phyloP scores from a whole-genome alignment of 768 basidiomycete genomes.

The Boletus patriciae region DNA sequence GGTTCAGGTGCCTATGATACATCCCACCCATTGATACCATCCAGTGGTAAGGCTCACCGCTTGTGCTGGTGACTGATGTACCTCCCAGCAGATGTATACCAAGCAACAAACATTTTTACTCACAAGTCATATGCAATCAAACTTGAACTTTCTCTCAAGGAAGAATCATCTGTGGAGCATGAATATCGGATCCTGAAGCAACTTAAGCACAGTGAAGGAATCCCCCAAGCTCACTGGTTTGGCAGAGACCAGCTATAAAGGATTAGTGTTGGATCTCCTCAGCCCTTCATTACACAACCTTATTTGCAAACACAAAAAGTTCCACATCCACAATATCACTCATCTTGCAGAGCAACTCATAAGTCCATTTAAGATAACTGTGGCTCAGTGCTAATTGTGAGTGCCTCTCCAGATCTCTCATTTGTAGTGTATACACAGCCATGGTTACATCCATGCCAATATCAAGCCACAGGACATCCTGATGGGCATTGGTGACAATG shows the following conservation, averaged over 20 bases:
- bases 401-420: neutral
- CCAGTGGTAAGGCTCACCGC: too few relatives aligned
- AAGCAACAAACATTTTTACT: too few relatives aligned
- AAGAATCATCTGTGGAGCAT: too few relatives aligned
- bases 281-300: neutral
- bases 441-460: neutral
- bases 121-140: too few relatives aligned
- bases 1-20: too few relatives aligned
- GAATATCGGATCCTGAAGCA: too few relatives aligned
- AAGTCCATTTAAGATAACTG: too few relatives aligned
- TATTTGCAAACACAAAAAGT: neutral
- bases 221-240: neutral
- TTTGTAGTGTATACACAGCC: neutral
- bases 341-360: neutral
- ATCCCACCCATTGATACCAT: too few relatives aligned
- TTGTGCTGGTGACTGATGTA: too few relatives aligned
- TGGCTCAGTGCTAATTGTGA: too few relatives aligned
- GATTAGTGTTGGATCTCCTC: neutral
- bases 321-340: neutral
- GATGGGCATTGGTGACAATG: neutral
- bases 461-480: neutral
- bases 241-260: neutral
- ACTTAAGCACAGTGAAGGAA: neutral
- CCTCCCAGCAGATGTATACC: too few relatives aligned
- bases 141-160: too few relatives aligned